Evolutionary conservation across 305 asterid species (phyloP), one percentile per base, ranked within the genome.

Genomic region (Coffea humblotiana): DNA sequence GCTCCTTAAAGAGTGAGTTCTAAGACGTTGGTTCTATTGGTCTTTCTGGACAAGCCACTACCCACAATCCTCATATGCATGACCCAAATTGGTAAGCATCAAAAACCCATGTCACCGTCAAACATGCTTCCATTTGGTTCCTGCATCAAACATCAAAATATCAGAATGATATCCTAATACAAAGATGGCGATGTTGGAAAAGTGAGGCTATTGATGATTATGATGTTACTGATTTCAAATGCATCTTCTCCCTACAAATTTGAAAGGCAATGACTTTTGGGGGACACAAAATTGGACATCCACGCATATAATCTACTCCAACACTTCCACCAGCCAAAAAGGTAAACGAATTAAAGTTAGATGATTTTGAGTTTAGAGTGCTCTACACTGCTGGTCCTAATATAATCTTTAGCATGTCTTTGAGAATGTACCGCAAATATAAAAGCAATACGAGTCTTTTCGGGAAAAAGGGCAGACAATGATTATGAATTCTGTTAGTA

Each of bases 121-220:
- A 92, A 69, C 48, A 77, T 54, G 29, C 83, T 85, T 74, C 87
- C 94, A 61, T 87, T 91, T 75, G 81, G 92, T 78, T 90, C 98
- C 98, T 92, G 87, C 91, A 85, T 75, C 15, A 60, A 56, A 76
- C 64, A 88, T 77, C 78, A 60, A 58, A 23, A 67, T 40, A 63
- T 82, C 37, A 32, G 58, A 2, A 40, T 6, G n/a, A 37, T 32
- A 67, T 40, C 77, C 18, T 47, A 56, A 58, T 54, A 35, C 52
- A 37, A 48, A 56, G 48, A 76, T 45, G 63, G 27, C 47, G 18
- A 64, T 66, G 52, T 16, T 37, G 19, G 25, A 63, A n/a, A 65
- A 49, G 60, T 14, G 35, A 63, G 65, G 45, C 71, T 60, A 29
- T 43, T 12, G 45, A 16, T n/a, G 35, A 75, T 29, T 18, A 49